These are phyloP conservation scores for Pseudogymnoascus sp. DNA, from an alignment of 2,329 filamentous ascomycete genomes.

Conservation along the genomic window DNA sequence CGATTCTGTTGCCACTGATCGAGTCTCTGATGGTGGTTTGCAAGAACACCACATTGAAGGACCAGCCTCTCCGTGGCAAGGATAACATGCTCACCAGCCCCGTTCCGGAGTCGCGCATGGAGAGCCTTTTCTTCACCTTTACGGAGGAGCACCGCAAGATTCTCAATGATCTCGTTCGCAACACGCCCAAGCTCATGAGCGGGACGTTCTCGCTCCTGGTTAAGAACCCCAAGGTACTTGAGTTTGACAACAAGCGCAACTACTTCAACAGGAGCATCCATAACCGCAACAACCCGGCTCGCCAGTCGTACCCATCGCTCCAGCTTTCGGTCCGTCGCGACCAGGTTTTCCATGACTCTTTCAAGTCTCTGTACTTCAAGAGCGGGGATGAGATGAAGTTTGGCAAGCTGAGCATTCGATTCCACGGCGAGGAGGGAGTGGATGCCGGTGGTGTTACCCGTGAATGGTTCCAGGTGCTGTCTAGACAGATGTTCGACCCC, in stretches of 20 bases:
- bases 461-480: constrained; percentile 98
- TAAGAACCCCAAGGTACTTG: constrained; percentile 96
- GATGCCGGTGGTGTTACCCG: constrained; percentile 95
- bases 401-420: constrained; percentile 94
- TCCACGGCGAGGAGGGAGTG: constrained; percentile 94
- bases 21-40: constrained; percentile 98
- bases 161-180: constrained; percentile 91
- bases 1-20: constrained; percentile 86
- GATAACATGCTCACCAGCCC: constrained; percentile 70
- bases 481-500: constrained; percentile 97
- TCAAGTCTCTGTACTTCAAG: constrained; percentile 98
- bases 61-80: constrained; percentile 35
- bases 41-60: constrained; percentile 74
- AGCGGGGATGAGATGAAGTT: constrained; percentile 96
- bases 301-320: constrained; percentile 63
- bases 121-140: constrained; percentile 90
- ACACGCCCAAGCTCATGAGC: constrained; percentile 97
- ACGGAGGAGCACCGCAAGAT: constrained; percentile 97
- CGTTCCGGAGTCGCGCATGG: constrained; percentile 72
- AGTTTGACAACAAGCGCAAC: constrained; percentile 99
- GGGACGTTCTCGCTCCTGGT: constrained; percentile 93
- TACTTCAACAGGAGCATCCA: constrained; percentile 96
- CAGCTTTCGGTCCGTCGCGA: constrained; percentile 87
- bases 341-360: constrained; percentile 95
- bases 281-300: constrained; percentile 59